phyloP scores from a whole-genome alignment of 2,329 filamentous ascomycete genomes.

The Lomentospora prolificans region DNA sequence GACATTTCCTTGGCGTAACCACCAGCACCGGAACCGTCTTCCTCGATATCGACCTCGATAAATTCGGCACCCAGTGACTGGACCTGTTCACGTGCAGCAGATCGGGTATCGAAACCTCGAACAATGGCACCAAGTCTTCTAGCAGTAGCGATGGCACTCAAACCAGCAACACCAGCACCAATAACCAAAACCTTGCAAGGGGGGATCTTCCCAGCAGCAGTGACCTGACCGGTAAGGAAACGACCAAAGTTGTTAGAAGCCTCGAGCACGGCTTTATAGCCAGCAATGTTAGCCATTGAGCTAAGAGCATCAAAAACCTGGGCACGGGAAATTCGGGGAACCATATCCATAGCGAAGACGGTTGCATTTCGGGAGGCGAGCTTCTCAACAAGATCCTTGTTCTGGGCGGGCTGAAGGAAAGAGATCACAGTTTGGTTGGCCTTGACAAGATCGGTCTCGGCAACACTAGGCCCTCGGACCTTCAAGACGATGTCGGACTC shows the following conservation, averaged over 20 bases:
- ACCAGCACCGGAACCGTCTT: conserved; percentile 75
- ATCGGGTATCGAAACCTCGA: conserved; percentile 80
- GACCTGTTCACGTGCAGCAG: conserved; percentile 81
- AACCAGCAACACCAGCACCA: conserved; percentile 77
- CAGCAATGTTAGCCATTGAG: conserved; percentile 91
- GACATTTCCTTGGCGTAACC: conserved; percentile 94
- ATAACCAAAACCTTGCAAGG: conserved; percentile 87
- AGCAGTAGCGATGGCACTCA: conserved; percentile 81
- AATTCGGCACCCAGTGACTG: conserved; percentile 86
- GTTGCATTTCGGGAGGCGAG: conserved; percentile 64
- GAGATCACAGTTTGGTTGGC: conserved; percentile 68
- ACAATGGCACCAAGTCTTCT: conserved; percentile 82
- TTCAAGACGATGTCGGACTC: conserved; percentile 74
- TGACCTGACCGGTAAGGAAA: conserved; percentile 82
- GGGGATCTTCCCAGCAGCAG: conserved; percentile 81
- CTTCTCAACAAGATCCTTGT: conserved; percentile 63
- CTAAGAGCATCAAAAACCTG: conserved; percentile 83
- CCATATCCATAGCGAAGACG: conserved; percentile 84
- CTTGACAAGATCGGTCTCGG: conserved; percentile 59
- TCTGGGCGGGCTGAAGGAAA: conserved; percentile 75
- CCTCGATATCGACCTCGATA: conserved; percentile 73
- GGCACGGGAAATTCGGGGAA: conserved; percentile 79
- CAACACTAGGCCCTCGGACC: conserved; percentile 63
- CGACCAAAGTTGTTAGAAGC: conserved; percentile 83
- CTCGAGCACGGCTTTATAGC: conserved; percentile 85